Percentiles rank a stretch among this genome's conserved stretches.
Conservation (phyloP, 441 rosid species). For the Flueggea neowawraea region DNA sequence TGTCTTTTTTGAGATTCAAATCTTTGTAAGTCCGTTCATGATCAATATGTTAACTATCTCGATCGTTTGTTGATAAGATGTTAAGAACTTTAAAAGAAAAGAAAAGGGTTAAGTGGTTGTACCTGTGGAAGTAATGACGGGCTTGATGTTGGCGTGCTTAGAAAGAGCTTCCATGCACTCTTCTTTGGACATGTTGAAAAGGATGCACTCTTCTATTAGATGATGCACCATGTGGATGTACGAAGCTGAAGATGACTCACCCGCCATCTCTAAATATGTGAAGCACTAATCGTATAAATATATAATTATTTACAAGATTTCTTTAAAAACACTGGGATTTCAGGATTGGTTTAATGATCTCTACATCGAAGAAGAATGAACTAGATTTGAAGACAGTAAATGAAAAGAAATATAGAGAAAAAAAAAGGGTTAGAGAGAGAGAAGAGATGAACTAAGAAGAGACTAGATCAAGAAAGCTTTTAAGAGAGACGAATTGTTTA, state of each 20-base stretch:
- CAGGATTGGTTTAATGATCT: too few relatives aligned
- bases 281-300: too few relatives aligned
- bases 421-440: background rate
- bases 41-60: too few relatives aligned
- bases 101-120: background rate
- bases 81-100: background rate
- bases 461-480: conserved; percentile 11
- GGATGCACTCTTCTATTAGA: conserved; percentile 82
- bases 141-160: conserved; percentile 78
- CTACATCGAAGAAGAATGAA: background rate
- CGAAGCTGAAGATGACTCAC: conserved; percentile 44
- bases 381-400: background rate
- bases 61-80: too few relatives aligned
- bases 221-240: conserved; percentile 90
- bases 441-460: conserved; percentile 2
- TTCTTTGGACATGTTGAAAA: conserved; percentile 83
- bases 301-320: too few relatives aligned
- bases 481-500: background rate
- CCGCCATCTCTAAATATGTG: conserved; percentile 5
- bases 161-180: conserved; percentile 95
- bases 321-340: too few relatives aligned
- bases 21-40: too few relatives aligned
- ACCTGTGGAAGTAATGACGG: conserved; percentile 87
- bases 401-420: background rate
- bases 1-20: too few relatives aligned